Evolutionary conservation across 1,139 yeast genomes (phyloP), one percentile per base, ranked within the genome.

Genomic region (Suhomyces atakaporum): DNA sequence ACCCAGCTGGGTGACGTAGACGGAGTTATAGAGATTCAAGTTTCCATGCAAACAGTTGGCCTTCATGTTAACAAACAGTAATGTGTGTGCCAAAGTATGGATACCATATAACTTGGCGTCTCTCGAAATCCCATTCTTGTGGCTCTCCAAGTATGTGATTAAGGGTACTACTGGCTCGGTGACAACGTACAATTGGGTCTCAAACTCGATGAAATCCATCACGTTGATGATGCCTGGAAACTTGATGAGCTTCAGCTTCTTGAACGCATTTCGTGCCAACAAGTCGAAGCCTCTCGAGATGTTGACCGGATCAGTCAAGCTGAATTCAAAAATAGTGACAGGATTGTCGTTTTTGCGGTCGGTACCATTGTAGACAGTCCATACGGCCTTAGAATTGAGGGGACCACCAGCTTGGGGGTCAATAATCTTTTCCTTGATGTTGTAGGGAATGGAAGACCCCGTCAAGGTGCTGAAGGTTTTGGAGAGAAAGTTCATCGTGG

Each of bases 91-190:
- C 7, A 85, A 51, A 25, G 70, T 74, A 45, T 76, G 73, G 2
- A 87, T 56, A 0, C 96, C 94, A 55, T 81, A 75, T 7, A 75
- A 50, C 25, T 78, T 63, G 3, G 60, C 54, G 69, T 69, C 54
- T 57, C 74, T 38, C 25, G 63, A 45, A 29, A 65, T 38, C 3
- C 38, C 35, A 15, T 46, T 46, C 7, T 41, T 46, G 15, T 35
- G 38, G 20, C 50, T 48, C 5, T 45, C 50, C 35, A 68, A 54
- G 36, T 68, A 63, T 12, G 58, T 54, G 21, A 60, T 51, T 37
- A 88, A 65, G 0, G 95, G 94, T n/a, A 54, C 51, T 2, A 84
- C 88, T 10, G 78, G 73, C 57, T 92, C 98, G 1, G 96, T 84
- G 7, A 89, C 73, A 18, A 90, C 71, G 49, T 84, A 82, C n/a